These are phyloP conservation scores for Trichoderma sp. DNA, from an alignment of 2,329 filamentous ascomycete genomes.

Conservation along the genomic window DNA sequence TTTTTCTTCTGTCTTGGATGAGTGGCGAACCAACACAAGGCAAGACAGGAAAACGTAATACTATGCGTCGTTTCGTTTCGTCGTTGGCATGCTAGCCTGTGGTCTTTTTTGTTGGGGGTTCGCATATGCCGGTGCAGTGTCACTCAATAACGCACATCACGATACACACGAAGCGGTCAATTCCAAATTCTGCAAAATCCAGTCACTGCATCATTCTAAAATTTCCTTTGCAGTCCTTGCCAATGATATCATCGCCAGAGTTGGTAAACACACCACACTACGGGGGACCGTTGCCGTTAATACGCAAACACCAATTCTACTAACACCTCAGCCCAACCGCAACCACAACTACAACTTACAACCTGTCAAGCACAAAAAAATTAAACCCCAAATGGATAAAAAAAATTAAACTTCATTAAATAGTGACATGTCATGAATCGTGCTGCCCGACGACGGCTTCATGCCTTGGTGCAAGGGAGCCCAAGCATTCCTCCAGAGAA, in stretches of 20 bases:
- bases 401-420: neutral
- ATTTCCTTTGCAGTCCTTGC: neutral
- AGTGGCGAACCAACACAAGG: neutral
- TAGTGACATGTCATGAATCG: constrained; percentile 9
- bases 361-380: neutral
- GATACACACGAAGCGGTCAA: neutral
- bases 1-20: neutral
- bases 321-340: neutral
- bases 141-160: neutral
- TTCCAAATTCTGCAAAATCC: neutral
- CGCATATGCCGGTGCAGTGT: neutral
- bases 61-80: neutral
- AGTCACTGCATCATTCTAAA: neutral
- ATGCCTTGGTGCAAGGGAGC: neutral
- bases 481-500: constrained; percentile 9
- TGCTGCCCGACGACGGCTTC: constrained; percentile 15
- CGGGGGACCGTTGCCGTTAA: neutral
- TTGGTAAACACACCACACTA: neutral
- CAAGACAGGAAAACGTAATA: neutral
- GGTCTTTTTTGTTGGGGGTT: neutral
- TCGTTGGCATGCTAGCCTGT: neutral
- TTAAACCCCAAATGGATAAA: neutral
- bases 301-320: neutral
- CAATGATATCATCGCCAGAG: neutral
- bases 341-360: neutral